Conservation (phyloP, 768 basidiomycete genomes). For the Hortiboletus campestris region DNA sequence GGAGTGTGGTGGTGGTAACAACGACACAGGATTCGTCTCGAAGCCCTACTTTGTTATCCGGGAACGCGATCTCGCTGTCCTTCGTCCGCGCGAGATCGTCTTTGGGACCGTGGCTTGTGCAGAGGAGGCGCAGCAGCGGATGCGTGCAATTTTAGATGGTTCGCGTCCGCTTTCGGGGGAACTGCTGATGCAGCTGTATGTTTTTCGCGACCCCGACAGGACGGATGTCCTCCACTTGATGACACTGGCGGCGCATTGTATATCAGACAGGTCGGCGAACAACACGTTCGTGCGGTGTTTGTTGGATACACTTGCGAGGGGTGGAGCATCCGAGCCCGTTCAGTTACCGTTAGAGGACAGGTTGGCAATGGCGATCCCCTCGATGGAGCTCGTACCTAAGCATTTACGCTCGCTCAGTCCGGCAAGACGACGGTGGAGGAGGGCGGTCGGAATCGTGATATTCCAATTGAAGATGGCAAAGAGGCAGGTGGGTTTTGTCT, state of each 20-base stretch:
- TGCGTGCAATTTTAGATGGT: slow-evolving; percentile 32
- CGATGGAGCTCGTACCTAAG: slow-evolving; percentile 37
- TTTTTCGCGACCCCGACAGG: slow-evolving; percentile 36
- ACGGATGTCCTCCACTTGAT: slow-evolving; percentile 40
- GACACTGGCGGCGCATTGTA: slow-evolving; percentile 45
- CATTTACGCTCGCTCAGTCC: slow-evolving; percentile 26
- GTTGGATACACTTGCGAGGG: slow-evolving; percentile 38
- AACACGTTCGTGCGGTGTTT: slow-evolving; percentile 43
- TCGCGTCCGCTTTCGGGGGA: slow-evolving; percentile 41
- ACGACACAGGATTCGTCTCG: not conserved
- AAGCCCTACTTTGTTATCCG: slow-evolving; percentile 40
- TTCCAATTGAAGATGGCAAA: slow-evolving; percentile 29
- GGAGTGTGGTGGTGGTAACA: not conserved
- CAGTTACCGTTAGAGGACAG: slow-evolving; percentile 36
- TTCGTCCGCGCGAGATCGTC: slow-evolving; percentile 39
- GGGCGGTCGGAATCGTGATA: slow-evolving; percentile 42
- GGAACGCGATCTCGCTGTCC: slow-evolving; percentile 34
- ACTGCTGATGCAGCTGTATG: slow-evolving; percentile 40
- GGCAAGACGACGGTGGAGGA: slow-evolving; percentile 44
- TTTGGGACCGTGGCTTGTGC: slow-evolving; percentile 33
- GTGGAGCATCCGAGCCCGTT: not conserved
- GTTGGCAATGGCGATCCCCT: slow-evolving; percentile 40
- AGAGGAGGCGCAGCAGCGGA: slow-evolving; percentile 34
- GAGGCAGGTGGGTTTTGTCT: slow-evolving; percentile 32
- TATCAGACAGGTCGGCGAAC: slow-evolving; percentile 50